Evolutionary conservation across 31 red algal species (phyloP).

Genomic region (Endocladia muricata): DNA sequence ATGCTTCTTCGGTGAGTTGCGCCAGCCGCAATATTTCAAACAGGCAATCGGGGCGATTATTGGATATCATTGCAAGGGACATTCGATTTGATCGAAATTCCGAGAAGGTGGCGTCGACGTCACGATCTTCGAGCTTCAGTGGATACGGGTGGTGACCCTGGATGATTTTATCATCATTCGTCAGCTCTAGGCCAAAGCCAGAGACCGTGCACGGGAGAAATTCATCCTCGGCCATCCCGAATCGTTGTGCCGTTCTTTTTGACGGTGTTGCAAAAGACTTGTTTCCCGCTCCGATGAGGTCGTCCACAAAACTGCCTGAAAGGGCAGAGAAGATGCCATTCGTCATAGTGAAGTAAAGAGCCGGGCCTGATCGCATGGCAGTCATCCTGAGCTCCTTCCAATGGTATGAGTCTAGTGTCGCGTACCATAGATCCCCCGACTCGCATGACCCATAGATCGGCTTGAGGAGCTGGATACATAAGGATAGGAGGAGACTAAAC

Average conservation of each 20-base stretch:
- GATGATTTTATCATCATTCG: neutral
- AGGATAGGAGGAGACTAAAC: neutral
- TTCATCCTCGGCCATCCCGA: conserved; percentile 18
- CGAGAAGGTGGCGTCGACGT: neutral
- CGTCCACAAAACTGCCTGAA: neutral
- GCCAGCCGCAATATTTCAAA: conserved; percentile 11
- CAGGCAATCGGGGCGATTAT: conserved; percentile 6
- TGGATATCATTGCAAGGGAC: neutral
- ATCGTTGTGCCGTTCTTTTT: neutral
- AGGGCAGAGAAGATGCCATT: neutral
- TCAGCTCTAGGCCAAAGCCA: neutral
- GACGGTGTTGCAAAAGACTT: neutral
- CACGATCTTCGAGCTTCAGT: conserved; percentile 14
- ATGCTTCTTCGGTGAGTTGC: conserved; percentile 12
- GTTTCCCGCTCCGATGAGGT: neutral
- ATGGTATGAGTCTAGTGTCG: neutral
- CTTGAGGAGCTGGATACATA: conserved; percentile 14
- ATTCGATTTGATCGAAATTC: conserved; percentile 33
- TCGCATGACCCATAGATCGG: conserved; percentile 8
- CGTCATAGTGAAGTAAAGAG: neutral
- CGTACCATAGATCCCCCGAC: conserved; percentile 13
- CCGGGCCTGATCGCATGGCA: neutral
- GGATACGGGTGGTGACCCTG: conserved; percentile 19
- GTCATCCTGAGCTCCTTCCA: neutral
- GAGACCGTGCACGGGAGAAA: neutral